Evolutionary conservation across 2,329 filamentous ascomycete species (phyloP).

Genomic region (Paramyrothecium sp.): DNA sequence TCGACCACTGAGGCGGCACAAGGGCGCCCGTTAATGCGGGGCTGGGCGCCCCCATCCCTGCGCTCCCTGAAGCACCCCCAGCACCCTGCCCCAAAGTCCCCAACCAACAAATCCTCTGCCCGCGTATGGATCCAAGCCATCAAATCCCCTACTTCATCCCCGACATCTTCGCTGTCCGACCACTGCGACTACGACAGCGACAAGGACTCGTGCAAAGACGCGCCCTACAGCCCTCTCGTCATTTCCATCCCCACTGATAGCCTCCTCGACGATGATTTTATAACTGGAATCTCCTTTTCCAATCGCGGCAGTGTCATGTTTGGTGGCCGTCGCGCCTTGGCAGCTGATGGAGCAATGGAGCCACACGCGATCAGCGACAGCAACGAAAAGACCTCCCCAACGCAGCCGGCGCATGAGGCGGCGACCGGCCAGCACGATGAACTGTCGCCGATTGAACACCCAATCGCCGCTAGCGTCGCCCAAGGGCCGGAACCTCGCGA

Average conservation of each 20-base stretch:
- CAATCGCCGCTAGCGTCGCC: neutral
- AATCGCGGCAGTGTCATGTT: slow-evolving; percentile 65
- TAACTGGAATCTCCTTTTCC: slow-evolving; percentile 58
- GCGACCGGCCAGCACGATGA: neutral
- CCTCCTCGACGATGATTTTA: slow-evolving; percentile 57
- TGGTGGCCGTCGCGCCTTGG: slow-evolving; percentile 39
- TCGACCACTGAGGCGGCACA: slow-evolving; percentile 7
- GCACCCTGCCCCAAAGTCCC: slow-evolving; percentile 3
- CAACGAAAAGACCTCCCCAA: slow-evolving; percentile 7
- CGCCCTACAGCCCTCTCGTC: slow-evolving; percentile 49
- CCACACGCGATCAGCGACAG: slow-evolving; percentile 10
- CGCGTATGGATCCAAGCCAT: slow-evolving; percentile 17
- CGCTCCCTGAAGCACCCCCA: slow-evolving; percentile 3
- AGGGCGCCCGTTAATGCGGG: slow-evolving; percentile 22
- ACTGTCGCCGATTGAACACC: neutral
- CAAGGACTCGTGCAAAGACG: slow-evolving; percentile 5
- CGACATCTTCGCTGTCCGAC: slow-evolving; percentile 15
- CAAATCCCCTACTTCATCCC: slow-evolving; percentile 13
- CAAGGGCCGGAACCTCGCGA: neutral
- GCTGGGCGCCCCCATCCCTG: slow-evolving; percentile 9
- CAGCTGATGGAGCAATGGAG: slow-evolving; percentile 17
- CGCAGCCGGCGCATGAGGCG: neutral
- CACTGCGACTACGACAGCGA: slow-evolving; percentile 20
- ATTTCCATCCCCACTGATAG: slow-evolving; percentile 55
- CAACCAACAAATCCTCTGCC: slow-evolving; percentile 16